phyloP scores from a whole-genome alignment of 1,284 basidiomycete genomes.

The Tilletia horrida region DNA sequence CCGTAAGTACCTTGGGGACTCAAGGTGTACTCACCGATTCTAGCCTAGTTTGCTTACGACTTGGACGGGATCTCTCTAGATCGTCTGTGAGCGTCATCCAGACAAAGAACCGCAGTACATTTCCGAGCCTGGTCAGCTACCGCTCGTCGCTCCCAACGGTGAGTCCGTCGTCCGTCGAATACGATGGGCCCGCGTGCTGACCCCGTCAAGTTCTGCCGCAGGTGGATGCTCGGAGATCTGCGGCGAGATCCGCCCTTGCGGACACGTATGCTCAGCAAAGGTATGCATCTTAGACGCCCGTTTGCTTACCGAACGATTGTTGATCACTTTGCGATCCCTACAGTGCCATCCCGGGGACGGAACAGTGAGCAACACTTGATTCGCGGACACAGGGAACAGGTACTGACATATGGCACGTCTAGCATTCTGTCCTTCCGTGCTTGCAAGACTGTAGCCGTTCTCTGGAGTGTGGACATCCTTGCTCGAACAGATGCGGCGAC shows the following conservation, averaged over 20 bases:
- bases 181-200: background rate
- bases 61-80: conserved; percentile 26
- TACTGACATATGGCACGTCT: background rate
- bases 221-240: conserved; percentile 68
- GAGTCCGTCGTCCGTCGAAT: background rate
- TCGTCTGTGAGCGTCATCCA: conserved; percentile 64
- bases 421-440: conserved; percentile 62
- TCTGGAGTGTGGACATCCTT: conserved; percentile 65
- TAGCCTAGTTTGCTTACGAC: no score
- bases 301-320: background rate
- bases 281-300: conserved; percentile 50
- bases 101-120: conserved; percentile 56
- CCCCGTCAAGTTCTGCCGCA: background rate
- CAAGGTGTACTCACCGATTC: no score
- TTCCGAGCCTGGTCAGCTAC: conserved; percentile 62
- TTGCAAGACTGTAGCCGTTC: conserved; percentile 61
- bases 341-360: conserved; percentile 69
- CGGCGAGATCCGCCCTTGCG: conserved; percentile 64
- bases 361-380: conserved; percentile 21
- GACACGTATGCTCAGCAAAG: conserved; percentile 67
- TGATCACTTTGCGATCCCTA: background rate
- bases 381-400: no score
- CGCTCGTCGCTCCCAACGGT: conserved; percentile 61
- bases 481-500: conserved; percentile 61
- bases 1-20: no score